Conservation (phyloP, 495 filamentous ascomycete genomes). For the Annulohypoxylon moriforme region DNA sequence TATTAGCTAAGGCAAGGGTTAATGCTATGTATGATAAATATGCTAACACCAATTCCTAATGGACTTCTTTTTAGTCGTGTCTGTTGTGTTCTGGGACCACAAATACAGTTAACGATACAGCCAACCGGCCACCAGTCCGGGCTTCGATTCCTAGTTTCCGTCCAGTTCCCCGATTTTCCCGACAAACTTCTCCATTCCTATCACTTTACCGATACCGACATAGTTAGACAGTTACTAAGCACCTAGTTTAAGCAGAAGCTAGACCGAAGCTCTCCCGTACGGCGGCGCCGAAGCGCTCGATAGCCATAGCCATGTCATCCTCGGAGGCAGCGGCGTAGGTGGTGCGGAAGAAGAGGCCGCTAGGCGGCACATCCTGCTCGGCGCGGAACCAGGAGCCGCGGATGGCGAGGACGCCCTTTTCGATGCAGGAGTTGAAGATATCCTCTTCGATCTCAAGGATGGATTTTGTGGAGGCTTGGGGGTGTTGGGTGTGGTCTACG, state of each 20-base stretch:
- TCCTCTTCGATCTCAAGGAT: conserved; percentile 82
- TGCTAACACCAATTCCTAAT: background rate
- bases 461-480: conserved; percentile 64
- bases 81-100: background rate
- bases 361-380: conserved; percentile 56
- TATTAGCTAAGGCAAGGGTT: background rate
- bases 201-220: background rate
- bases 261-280: conserved; percentile 70
- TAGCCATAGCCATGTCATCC: conserved; percentile 81
- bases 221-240: background rate
- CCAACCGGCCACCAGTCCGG: background rate
- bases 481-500: conserved; percentile 80
- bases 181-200: background rate
- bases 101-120: background rate
- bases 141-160: background rate
- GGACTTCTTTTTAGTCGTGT: background rate
- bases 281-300: conserved; percentile 77
- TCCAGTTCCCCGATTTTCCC: background rate
- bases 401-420: conserved; percentile 77
- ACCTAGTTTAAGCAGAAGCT: background rate
- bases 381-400: conserved; percentile 92
- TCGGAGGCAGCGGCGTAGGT: conserved; percentile 86
- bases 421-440: conserved; percentile 79
- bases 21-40: background rate
- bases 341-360: conserved; percentile 81